Base-by-base conservation (phyloP, 2,329 filamentous ascomycete genomes). In the Sclerotiophoma versabilis region DNA sequence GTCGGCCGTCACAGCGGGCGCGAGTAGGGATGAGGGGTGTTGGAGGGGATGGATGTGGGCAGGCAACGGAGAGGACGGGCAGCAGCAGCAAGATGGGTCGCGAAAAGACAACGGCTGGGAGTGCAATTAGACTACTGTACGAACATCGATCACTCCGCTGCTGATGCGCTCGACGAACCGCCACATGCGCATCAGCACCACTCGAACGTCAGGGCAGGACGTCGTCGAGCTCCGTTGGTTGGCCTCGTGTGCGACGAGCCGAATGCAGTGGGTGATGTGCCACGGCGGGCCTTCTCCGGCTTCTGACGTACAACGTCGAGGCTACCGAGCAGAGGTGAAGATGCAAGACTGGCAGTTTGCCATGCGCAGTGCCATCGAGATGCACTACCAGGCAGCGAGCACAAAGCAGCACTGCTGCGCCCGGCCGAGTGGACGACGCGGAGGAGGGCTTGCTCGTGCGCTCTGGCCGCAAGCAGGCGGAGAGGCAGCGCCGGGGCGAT, bases 281-380 rank as follows among this genome's bases (percentile, higher is more conserved):
- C 45, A 54, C 45, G 27, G 27, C 51, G 45, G 51, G 30, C 12
- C 45, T 54, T 49, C 39, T 54, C 46, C 51, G 51, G 51, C 39
- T 27, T 54, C 39, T 54, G 51, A 54, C 39, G 51, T 54, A 54
- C 33, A 11, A n/a, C 17, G 11, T 25, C 45, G 29, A 48, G 20
- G 26, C 33, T 19, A 29, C 39, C 12, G 39, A 10, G 32, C 14
- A 15, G 14, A 14, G 12, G 6, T 15, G 27, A 33, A 33, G 29
- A 43, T 54, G 44, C 50, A 47, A 43, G 6, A 25, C 29, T 34
- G 29, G 17, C 11, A 26, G 14, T 43, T 25, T 14, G 30, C 42
- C 49, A 47, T 53, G 11, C 19, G 3, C 34, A 30, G 37, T 12
- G 4, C n/a, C 19, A 30, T 38, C 23, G 30, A 51, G 4, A 27